phyloP scores from a whole-genome alignment of 2,329 filamentous ascomycete genomes.

The Aureobasidium sp. region DNA sequence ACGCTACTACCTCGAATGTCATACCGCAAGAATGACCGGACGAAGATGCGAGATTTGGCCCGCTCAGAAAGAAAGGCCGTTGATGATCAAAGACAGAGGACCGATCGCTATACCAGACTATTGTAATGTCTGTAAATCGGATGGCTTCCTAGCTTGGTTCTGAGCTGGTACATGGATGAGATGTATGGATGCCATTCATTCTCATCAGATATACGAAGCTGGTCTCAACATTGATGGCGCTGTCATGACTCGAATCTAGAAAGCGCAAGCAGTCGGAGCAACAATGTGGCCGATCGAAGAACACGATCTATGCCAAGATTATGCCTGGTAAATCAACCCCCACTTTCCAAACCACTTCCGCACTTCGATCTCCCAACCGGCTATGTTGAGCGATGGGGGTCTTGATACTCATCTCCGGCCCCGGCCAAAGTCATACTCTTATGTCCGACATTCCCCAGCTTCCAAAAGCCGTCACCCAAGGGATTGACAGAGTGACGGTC shows the following conservation, averaged over 20 bases:
- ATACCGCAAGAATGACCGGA: background rate
- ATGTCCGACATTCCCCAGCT: background rate
- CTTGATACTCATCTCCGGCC: no score
- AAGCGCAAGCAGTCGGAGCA: background rate
- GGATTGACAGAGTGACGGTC: background rate
- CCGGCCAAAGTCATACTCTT: background rate
- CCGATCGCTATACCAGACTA: constrained; percentile 8
- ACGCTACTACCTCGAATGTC: constrained; percentile 14
- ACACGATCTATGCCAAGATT: background rate
- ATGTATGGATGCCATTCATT: background rate
- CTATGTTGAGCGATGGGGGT: no score
- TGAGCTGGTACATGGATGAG: background rate
- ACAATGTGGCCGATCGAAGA: background rate
- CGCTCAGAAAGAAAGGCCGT: constrained; percentile 9
- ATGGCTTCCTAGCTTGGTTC: constrained; percentile 18
- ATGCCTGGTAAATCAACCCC: background rate
- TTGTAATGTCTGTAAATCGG: constrained; percentile 8
- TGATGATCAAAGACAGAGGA: constrained; percentile 7
- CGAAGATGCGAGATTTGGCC: constrained; percentile 7
- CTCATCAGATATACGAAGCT: background rate
- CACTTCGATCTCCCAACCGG: no score
- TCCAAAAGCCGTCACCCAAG: background rate
- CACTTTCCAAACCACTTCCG: no score
- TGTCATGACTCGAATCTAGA: no score
- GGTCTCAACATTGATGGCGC: background rate